A percentile compares a stretch with the other conserved stretches of the same genome.
phyloP scores from a whole-genome alignment of 1,139 yeast genomes.

The Blastobotrys malaysiensis region DNA sequence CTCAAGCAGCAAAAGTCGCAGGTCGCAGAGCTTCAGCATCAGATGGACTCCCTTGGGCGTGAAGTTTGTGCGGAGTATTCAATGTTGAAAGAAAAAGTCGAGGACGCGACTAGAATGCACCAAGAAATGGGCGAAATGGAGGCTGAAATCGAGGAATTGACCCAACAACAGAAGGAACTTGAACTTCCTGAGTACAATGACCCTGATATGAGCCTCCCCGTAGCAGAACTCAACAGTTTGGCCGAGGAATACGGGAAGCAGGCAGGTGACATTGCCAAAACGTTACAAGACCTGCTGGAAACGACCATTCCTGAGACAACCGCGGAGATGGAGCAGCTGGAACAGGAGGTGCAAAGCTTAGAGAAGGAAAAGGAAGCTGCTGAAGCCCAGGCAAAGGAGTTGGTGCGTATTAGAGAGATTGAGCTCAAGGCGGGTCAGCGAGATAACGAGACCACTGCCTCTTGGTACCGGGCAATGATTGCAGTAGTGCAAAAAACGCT shows the following conservation, averaged over 20 bases:
- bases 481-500: slow-evolving; percentile 13
- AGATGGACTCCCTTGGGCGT: slow-evolving; percentile 13
- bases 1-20: slow-evolving; percentile 23
- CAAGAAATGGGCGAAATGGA: slow-evolving; percentile 27
- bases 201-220: slow-evolving; percentile 28
- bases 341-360: slow-evolving; percentile 26
- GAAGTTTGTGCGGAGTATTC: slow-evolving; percentile 14
- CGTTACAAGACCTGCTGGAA: background rate
- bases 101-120: slow-evolving; percentile 14
- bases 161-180: slow-evolving; percentile 15
- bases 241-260: slow-evolving; percentile 28
- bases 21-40: slow-evolving; percentile 8
- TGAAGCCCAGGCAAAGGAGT: slow-evolving; percentile 14
- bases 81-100: slow-evolving; percentile 9
- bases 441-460: slow-evolving; percentile 22
- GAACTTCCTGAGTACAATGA: slow-evolving; percentile 19
- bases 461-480: slow-evolving; percentile 21
- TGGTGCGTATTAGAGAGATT: slow-evolving; percentile 14
- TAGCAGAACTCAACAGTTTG: slow-evolving; percentile 22
- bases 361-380: slow-evolving; percentile 10
- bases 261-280: slow-evolving; percentile 42
- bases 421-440: slow-evolving; percentile 16
- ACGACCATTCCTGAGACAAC: slow-evolving; percentile 7
- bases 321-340: slow-evolving; percentile 36
- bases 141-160: slow-evolving; percentile 22